Evolutionary conservation across 2,329 filamentous ascomycete genomes (phyloP).

Genomic region (Fusarium sp.): DNA sequence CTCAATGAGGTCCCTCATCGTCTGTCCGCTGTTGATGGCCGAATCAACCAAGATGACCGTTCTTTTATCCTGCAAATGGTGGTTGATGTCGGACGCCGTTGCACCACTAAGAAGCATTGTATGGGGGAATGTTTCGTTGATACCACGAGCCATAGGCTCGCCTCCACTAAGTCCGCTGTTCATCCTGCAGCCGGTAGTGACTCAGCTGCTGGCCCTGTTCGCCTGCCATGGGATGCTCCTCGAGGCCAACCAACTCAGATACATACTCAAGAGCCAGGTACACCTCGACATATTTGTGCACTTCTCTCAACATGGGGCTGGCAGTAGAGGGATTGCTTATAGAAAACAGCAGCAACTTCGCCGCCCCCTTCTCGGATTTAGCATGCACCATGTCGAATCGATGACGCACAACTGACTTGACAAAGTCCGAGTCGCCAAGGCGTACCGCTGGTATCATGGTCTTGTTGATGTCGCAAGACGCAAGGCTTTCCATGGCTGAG

Average conservation of each 20-base stretch:
- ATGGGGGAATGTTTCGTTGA: too few species aligned
- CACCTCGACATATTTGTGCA: slow-evolving; percentile 61
- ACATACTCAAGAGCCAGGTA: slow-evolving; percentile 67
- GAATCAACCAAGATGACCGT: slow-evolving; percentile 69
- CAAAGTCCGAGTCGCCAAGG: slow-evolving; percentile 44
- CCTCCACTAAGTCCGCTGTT: slow-evolving; percentile 64
- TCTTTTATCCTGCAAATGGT: slow-evolving; percentile 50
- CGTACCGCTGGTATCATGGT: slow-evolving; percentile 55
- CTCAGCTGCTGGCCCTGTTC: slow-evolving; percentile 60
- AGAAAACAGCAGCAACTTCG: slow-evolving; percentile 64
- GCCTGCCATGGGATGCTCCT: slow-evolving; percentile 61
- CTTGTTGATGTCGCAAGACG: slow-evolving; percentile 52
- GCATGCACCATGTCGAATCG: slow-evolving; percentile 53
- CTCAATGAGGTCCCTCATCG: not conserved
- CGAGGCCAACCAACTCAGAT: slow-evolving; percentile 59
- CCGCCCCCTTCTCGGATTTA: slow-evolving; percentile 55
- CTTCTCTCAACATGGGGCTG: slow-evolving; percentile 60
- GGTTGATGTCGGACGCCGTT: too few species aligned
- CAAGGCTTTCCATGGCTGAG: too few species aligned
- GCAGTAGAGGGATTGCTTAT: slow-evolving; percentile 61
- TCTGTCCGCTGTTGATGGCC: slow-evolving; percentile 63
- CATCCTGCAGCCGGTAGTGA: slow-evolving; percentile 61
- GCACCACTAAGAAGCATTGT: too few species aligned
- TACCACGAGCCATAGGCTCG: slow-evolving; percentile 68
- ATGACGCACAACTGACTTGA: slow-evolving; percentile 32